These are phyloP conservation scores for Candida endomychidarum DNA, from an alignment of 805 yeast genomes.

Conservation along the genomic window DNA sequence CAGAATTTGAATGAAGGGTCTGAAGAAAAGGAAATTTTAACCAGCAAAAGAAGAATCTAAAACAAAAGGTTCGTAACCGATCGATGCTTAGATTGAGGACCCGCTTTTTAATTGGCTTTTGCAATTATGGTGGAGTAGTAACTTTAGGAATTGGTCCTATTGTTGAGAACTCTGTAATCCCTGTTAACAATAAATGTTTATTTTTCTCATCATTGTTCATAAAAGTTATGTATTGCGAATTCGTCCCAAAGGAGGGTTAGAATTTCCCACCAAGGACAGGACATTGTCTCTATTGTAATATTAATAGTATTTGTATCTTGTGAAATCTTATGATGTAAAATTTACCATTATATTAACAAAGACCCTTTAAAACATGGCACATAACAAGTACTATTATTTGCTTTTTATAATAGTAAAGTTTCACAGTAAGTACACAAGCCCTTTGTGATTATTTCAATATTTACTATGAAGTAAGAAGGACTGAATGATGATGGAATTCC, in stretches of 20 bases:
- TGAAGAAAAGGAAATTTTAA: neutral
- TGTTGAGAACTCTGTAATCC: constrained; percentile 1
- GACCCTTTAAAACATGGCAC: neutral
- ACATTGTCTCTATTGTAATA: neutral
- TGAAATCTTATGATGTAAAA: neutral
- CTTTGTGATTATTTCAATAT: too few species aligned
- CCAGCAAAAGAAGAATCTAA: neutral
- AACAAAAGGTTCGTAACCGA: neutral
- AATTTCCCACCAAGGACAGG: neutral
- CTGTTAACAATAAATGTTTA: constrained; percentile 1
- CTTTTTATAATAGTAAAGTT: neutral
- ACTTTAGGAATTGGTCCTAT: neutral
- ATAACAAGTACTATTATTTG: neutral
- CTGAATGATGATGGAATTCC: too few species aligned
- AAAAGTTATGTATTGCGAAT: neutral
- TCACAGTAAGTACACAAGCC: neutral
- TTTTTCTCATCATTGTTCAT: neutral
- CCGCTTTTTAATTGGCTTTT: too few species aligned
- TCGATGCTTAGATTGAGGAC: neutral
- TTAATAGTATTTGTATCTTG: neutral
- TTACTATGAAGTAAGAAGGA: too few species aligned
- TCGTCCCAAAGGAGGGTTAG: neutral
- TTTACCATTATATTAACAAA: neutral
- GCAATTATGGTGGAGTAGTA: neutral
- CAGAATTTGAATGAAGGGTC: neutral